Conservation (phyloP, 2,329 filamentous ascomycete genomes). For the Aspergillus cejpii region DNA sequence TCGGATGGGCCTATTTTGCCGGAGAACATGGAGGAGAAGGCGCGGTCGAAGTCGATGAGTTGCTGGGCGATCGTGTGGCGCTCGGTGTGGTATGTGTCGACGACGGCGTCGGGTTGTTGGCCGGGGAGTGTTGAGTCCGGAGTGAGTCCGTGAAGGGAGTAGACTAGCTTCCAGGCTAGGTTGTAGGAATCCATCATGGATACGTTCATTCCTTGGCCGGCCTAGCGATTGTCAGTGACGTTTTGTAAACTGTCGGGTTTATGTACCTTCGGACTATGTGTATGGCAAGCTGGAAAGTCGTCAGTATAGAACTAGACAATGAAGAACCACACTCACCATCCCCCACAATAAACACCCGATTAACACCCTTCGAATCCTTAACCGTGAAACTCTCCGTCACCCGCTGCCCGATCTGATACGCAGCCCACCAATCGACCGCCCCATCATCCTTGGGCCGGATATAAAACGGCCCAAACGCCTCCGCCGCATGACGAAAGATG, state of each 20-base stretch:
- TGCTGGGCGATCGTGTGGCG: constrained; percentile 35
- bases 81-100: constrained; percentile 36
- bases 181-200: constrained; percentile 57
- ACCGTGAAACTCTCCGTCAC: constrained; percentile 44
- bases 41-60: constrained; percentile 37
- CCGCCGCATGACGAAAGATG: constrained; percentile 60
- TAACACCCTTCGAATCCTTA: constrained; percentile 60
- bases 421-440: constrained; percentile 65
- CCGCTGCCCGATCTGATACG: constrained; percentile 69
- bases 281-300: constrained; percentile 56
- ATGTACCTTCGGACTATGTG: constrained; percentile 60
- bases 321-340: constrained; percentile 42
- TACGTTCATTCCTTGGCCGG: constrained; percentile 74
- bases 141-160: constrained; percentile 33
- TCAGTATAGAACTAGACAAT: neutral
- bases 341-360: constrained; percentile 66
- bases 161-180: constrained; percentile 38
- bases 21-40: constrained; percentile 37
- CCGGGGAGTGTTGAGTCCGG: constrained; percentile 11
- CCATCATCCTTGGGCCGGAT: constrained; percentile 55
- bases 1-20: constrained; percentile 30
- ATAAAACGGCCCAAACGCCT: constrained; percentile 59
- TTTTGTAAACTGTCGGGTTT: constrained; percentile 4
- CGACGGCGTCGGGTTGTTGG: constrained; percentile 21
- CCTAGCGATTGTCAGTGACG: constrained; percentile 29